Evolutionary conservation across 148 eudicot species (phyloP).

Genomic region (Gaultheria prostrata): DNA sequence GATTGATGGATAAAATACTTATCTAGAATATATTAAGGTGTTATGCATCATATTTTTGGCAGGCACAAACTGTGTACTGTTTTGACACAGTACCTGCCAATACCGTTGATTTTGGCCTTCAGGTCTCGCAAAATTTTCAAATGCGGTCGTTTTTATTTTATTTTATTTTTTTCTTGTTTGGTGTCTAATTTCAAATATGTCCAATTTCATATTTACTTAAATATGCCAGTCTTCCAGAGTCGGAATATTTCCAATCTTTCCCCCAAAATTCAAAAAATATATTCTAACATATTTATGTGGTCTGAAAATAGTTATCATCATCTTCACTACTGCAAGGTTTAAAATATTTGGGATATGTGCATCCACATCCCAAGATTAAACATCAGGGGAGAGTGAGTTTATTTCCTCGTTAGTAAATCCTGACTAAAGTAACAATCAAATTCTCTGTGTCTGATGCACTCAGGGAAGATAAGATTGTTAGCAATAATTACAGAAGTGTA

Average conservation of each 20-base stretch:
- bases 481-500: not conserved
- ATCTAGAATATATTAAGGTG: not conserved
- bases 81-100: not conserved
- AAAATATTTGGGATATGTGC: not conserved
- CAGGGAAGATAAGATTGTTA: not conserved
- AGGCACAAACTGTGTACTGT: not conserved
- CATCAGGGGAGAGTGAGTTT: not conserved
- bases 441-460: not conserved
- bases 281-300: not conserved
- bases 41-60: not conserved
- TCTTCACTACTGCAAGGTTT: not conserved
- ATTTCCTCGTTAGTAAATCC: not conserved
- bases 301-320: not conserved
- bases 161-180: not conserved
- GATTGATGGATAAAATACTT: not conserved
- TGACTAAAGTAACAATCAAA: not conserved
- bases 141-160: not conserved
- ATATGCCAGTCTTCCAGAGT: not conserved
- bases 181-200: not conserved
- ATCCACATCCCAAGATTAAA: not conserved
- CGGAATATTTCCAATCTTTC: not conserved
- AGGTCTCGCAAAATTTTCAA: not conserved
- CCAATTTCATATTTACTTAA: not conserved
- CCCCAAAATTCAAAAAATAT: not conserved
- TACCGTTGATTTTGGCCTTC: not conserved